Base-by-base conservation (phyloP, 2,329 filamentous ascomycete genomes). In the Thermoascus crustaceus region DNA sequence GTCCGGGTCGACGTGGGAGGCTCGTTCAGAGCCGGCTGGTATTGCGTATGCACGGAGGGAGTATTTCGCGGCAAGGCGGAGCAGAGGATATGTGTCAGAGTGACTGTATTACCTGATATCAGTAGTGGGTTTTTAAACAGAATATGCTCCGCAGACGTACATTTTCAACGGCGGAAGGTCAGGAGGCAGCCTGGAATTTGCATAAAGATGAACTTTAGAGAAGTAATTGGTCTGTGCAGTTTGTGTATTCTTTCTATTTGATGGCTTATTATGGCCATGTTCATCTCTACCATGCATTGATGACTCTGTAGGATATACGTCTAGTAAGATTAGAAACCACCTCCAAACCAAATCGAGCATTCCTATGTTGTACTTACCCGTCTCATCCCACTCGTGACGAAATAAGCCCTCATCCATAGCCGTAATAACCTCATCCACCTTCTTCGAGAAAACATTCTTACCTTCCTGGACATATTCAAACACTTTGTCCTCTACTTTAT, bases 41-140 rank as follows among this genome's bases (percentile, higher is more conserved):
- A 72, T 71, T 26, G 74, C 70, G 56, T 94, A 94, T 2, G 84
- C 85, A 22, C 75, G 71, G 42, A 82, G 75, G 0, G 85, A 84
- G 55, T 86, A 88, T 41, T 80, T 76, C 0, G 85, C 84, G 2
- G 86, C 86, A 7, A 89, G 70, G 49, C 80, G 86, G 27, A 93
- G 66, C 4, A 94, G 70, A 1, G 80, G 83, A 59, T 81, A 93
- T 0, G 82, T 86, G 0, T 81, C 69, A 26, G 85, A 75, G 51
- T 85, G 82, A 27, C 78, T 81, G 35, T 3, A 8, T 11, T 4
- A 26, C 42, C 10, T 43, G 40, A 13, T 13, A 19, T 22, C 18
- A 19, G 20, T 14, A 22, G 9, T 8, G 18, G 10, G 4, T 22
- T 18, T 18, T 11, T 22, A 32, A 5, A 24, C 34, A 18, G 34